Evolutionary conservation across 306 rosid genomes (phyloP), one percentile per base, ranked within the genome.

Genomic region (Prunus armeniaca): DNA sequence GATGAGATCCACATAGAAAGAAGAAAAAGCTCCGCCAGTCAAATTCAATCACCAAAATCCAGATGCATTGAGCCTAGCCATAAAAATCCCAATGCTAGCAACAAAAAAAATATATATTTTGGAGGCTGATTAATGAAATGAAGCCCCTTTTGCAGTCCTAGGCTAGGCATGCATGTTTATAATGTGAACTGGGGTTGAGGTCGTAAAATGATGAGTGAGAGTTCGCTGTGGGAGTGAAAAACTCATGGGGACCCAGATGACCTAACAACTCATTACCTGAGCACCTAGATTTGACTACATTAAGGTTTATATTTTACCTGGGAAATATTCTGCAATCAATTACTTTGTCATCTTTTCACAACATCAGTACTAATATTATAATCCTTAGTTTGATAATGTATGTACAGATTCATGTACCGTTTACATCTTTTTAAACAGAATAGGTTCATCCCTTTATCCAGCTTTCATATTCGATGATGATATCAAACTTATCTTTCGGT

Each of bases 61-160:
- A 72, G 88, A 83, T 88, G 54, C 92, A 86, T 80, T 82, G 90
- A 82, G 83, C 86, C 92, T 84, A 68, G 84, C 68, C 88, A 60
- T 30, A 32, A 15, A 43, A 22, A 38, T 24, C 12, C 12, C 32
- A 32, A 5, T n/a, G 49, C 18, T 50, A 60, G n/a, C 41, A 69
- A 45, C 30, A 0, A 9, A 20, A 41, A 22, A 20, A 38, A 20
- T 32, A 34, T 1, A 14, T 7, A 5, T 9, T 49, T 19, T 3
- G 6, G 6, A 51, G 56, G 38, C 28, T 3, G 19, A 46, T 22
- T 3, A 19, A 46, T 22, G 45, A 17, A 24, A 38, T 14, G 20
- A 9, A 54, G 3, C 17, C 19, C 27, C 32, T 22, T 22, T 27
- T 4, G 12, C 52, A 47, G 4, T 56, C 20, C 20, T 54, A 8